Conservation (phyloP, 768 basidiomycete species). For the Cantharellus anzutake region DNA sequence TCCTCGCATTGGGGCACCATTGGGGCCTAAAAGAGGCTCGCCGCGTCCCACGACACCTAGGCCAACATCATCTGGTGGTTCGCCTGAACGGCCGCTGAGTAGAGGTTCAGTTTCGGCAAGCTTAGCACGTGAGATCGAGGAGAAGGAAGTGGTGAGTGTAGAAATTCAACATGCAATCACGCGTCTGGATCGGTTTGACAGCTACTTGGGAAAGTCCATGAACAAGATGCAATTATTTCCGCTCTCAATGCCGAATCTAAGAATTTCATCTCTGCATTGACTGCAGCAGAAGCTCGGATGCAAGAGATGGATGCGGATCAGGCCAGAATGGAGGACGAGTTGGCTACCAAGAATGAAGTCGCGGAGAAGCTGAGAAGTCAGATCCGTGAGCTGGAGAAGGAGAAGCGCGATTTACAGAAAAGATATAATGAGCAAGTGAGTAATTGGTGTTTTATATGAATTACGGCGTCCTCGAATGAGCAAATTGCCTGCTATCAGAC, state of each 20-base stretch:
- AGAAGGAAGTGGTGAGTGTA: conserved; percentile 52
- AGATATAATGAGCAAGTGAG: conserved; percentile 78
- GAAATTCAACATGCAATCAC: too few relatives aligned
- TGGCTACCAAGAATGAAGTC: conserved; percentile 66
- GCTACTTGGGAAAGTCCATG: conserved; percentile 61
- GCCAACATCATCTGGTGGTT: not conserved
- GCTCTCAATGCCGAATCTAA: conserved; percentile 44
- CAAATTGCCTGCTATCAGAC: conserved; percentile 27
- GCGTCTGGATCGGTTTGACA: conserved; percentile 14
- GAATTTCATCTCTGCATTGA: conserved; percentile 41
- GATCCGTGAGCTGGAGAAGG: conserved; percentile 72
- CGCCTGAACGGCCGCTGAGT: conserved; percentile 3
- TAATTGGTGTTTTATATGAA: not conserved
- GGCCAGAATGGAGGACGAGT: conserved; percentile 58
- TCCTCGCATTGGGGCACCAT: not conserved
- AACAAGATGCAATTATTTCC: conserved; percentile 53
- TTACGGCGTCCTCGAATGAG: not conserved
- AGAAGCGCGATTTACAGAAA: conserved; percentile 64
- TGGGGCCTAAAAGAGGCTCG: not conserved
- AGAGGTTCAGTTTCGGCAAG: conserved; percentile 36
- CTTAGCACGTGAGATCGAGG: conserved; percentile 58
- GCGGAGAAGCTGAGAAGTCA: conserved; percentile 64
- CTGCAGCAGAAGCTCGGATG: conserved; percentile 50
- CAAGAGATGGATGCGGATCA: conserved; percentile 70
- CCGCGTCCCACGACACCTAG: not conserved